Percentiles rank a stretch among this genome's conserved stretches.
Evolutionary conservation across 2,329 filamentous ascomycete species (phyloP).

Genomic region (Rutstroemia sp.): DNA sequence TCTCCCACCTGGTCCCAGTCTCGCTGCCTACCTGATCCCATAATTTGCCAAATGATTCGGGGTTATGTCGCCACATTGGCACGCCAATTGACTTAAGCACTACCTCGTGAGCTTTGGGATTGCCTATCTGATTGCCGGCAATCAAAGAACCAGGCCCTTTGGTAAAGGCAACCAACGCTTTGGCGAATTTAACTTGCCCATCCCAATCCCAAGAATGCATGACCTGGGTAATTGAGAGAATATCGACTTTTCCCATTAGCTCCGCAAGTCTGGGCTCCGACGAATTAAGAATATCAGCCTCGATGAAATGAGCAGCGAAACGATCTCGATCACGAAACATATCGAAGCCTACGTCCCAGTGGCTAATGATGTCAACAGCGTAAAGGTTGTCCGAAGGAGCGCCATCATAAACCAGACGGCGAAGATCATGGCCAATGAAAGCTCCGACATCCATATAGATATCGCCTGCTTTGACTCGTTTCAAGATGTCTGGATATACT

Average conservation of each 20-base stretch:
- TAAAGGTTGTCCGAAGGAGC: conserved; percentile 27
- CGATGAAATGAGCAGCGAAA: conserved; percentile 29
- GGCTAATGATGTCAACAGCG: conserved; percentile 27
- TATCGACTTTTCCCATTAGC: conserved; percentile 33
- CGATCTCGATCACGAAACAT: conserved; percentile 31
- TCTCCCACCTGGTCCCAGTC: conserved; percentile 11
- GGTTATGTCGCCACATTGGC: conserved; percentile 8
- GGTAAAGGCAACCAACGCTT: conserved; percentile 7
- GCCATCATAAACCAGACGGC: conserved; percentile 31
- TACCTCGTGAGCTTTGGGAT: background rate
- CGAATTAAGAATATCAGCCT: conserved; percentile 23
- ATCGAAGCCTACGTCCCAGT: conserved; percentile 31
- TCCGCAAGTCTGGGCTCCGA: conserved; percentile 24
- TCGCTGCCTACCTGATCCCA: conserved; percentile 8
- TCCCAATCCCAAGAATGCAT: conserved; percentile 38
- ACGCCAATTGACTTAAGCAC: background rate
- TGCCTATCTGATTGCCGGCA: conserved; percentile 8
- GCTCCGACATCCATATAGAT: conserved; percentile 26
- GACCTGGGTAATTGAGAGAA: conserved; percentile 35
- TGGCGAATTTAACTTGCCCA: conserved; percentile 23
- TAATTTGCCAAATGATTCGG: conserved; percentile 6
- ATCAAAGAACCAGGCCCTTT: conserved; percentile 1
- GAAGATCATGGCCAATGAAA: conserved; percentile 33
- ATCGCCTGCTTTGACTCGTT: conserved; percentile 11
- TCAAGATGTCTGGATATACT: conserved; percentile 12